Evolutionary conservation across 1,284 basidiomycete species (phyloP), one percentile per base, ranked within the genome.

Genomic region (Termitomyces sp.): DNA sequence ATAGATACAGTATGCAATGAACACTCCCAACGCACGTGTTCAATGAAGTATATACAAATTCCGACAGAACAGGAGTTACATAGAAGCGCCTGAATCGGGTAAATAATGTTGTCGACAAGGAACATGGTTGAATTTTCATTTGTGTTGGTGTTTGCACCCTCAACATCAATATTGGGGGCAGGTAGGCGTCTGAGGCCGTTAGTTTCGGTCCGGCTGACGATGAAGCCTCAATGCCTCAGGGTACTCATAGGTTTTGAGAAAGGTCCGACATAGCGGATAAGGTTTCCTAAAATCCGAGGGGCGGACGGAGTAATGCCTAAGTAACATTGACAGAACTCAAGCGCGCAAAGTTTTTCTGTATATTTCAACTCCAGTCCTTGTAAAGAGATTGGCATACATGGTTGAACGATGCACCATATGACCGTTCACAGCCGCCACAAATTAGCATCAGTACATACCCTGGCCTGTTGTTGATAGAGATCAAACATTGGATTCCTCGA

Each of bases 381-480:
- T n/a, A n/a, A n/a, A n/a, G n/a, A n/a, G n/a, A n/a, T n/a, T n/a
- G n/a, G n/a, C n/a, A n/a, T n/a, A n/a, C n/a, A n/a, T n/a, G n/a
- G n/a, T n/a, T n/a, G n/a, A n/a, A n/a, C n/a, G n/a, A n/a, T n/a
- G n/a, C n/a, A 50, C 19, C 48, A 21, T 8, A 7, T 19, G 12
- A 12, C 33, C 40, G 46, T 13, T 58, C 52, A 13, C 52, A 43
- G 57, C 48, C 41, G 17, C 39, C 52, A 41, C 28, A 17, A 31
- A 26, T 15, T 31, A 8, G 5, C 21, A 38, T 26, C 33, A 24
- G 50, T 52, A 58, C 52, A 24, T 24, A 24, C 53, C 48, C 58
- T 36, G 13, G 39, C 19, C 17, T 19, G 31, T 17, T 38, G n/a
- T 31, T 3, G 54, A 60, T 60, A 58, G 60, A 58, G 60, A 56